Evolutionary conservation across 441 rosid genomes (phyloP), one percentile per base, ranked within the genome.

Genomic region (Flueggea neowawraea): DNA sequence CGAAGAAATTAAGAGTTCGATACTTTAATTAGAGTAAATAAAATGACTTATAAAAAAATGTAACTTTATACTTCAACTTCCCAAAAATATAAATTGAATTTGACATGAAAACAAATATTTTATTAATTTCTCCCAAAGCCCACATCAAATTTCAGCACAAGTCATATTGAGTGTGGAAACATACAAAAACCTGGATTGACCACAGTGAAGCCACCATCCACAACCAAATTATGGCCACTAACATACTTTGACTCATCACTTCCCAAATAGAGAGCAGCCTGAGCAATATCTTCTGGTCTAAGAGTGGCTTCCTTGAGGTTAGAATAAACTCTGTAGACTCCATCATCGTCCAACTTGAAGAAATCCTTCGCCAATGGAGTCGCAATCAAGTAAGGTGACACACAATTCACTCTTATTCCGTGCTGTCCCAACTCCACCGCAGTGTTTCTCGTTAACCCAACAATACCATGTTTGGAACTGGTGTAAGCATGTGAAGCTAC

Each of bases 371-470:
- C 28, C 55, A 65, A 39, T 9, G 60, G 55, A 3, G 62, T 55
- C 2, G 53, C 55, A 12, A 55, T 58, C 48, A 33, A 6, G 61
- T 65, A 65, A 1, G 69, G 69, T 4, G 69, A 57, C 4, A 65
- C 52, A 5, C 57, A 49, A 32, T 66, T 66, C 7, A 66, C 69
- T 5, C 69, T 48, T 31, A 66, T 66, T 58, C 63, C 63, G 22
- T 58, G 13, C 13, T 58, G 57, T 12, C 63, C 67, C 31, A 66
- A 33, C 43, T 66, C 69, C 16, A 43, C 58, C 0, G 57, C 69
- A 2, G 63, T 31, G 22, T 52, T 58, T 12, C 58, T 66, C 45
- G 31, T 52, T 1, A 66, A 17, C 6, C 63, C 69, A 11, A 64
- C 12, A 45, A 64, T 60, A 1, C 60, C 67, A 48, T 64, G 61